Evolutionary conservation across 345 rosid species (phyloP).

Genomic region (Gossypium herbaceum): DNA sequence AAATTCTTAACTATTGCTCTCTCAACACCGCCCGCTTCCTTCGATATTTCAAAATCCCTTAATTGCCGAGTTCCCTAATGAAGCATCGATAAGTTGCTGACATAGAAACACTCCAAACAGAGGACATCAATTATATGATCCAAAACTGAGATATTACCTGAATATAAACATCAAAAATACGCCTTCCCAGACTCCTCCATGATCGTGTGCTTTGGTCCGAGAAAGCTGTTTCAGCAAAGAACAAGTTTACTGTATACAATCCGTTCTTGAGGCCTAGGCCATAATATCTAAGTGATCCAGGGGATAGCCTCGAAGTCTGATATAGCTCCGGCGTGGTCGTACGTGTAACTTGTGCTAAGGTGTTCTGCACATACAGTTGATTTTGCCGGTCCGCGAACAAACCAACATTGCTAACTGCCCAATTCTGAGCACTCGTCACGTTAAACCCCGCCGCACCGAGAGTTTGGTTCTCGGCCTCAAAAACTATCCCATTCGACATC

Average conservation of each 20-base stretch:
- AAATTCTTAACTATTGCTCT: slow-evolving; percentile 28
- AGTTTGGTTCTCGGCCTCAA: slow-evolving; percentile 33
- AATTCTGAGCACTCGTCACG: slow-evolving; percentile 35
- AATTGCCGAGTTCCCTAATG: slow-evolving; percentile 27
- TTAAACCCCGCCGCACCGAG: background rate
- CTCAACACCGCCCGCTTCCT: slow-evolving; percentile 30
- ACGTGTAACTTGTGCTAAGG: slow-evolving; percentile 26
- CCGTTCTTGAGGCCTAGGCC: slow-evolving; percentile 32
- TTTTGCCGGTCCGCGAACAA: slow-evolving; percentile 33
- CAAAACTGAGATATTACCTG: slow-evolving; percentile 29
- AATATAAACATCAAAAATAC: slow-evolving; percentile 41
- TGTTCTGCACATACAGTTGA: slow-evolving; percentile 25
- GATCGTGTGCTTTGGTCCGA: slow-evolving; percentile 27
- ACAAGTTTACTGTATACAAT: slow-evolving; percentile 31
- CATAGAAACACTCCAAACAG: background rate
- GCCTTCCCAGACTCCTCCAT: slow-evolving; percentile 50
- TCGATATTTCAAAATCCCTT: slow-evolving; percentile 38
- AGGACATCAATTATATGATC: background rate
- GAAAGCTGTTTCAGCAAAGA: slow-evolving; percentile 47
- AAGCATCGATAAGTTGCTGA: slow-evolving; percentile 8
- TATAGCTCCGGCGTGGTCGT: slow-evolving; percentile 42
- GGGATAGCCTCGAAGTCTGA: slow-evolving; percentile 35
- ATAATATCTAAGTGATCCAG: slow-evolving; percentile 39
- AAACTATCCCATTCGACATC: slow-evolving; percentile 28
- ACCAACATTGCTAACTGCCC: slow-evolving; percentile 63